Base-by-base conservation (phyloP, 441 rosid species). In the Cnidoscolus chayamansa region DNA sequence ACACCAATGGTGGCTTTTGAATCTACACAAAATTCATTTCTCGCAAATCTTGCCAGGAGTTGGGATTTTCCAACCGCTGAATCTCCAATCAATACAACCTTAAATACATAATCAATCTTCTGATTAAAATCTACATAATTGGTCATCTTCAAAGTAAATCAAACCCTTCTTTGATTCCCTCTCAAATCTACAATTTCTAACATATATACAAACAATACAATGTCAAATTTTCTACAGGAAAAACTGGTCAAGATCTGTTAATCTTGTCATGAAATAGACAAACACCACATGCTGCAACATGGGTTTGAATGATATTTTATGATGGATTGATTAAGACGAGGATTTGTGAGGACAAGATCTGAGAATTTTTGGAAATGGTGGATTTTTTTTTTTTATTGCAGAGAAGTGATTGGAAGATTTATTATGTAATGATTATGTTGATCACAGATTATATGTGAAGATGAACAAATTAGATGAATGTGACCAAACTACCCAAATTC, bases 101-200 rank as follows among this genome's bases (percentile, higher is more conserved):
- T 84, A 72, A 89, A 89, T 19, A 89, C 94, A 73, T 89, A 89
- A 81, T 89, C 94, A 81, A 89, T 85, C 92, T 89, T 89, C 66
- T 86, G 90, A 67, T 81, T 89, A 70, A 80, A 89, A 84, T 89
- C 92, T 78, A 88, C 86, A 75, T 84, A 84, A 79, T 88, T 89
- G 68, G 94, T 84, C 94, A 89, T 89, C 15, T 48, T 86, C 74
- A 55, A 60, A 71, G 35, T 51, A 54, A 70, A 50, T 67, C 76
- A 65, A 37, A 69, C 35, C 71, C 61, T 47, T 31, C 73, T 50
- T 25, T 35, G 25, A 37, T 31, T 37, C 65, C 48, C 48, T 73
- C 31, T 35, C 47, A 48, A 61, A 66, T 62, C 79, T 59, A n/a
- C 63, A 51, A 50, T 66, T 16, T 51, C 64, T 61, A 77, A 55